Percentiles rank a stretch among this genome's conserved stretches.
phyloP scores from a whole-genome alignment of 2,329 filamentous ascomycete genomes.

The Xylaria sp. region DNA sequence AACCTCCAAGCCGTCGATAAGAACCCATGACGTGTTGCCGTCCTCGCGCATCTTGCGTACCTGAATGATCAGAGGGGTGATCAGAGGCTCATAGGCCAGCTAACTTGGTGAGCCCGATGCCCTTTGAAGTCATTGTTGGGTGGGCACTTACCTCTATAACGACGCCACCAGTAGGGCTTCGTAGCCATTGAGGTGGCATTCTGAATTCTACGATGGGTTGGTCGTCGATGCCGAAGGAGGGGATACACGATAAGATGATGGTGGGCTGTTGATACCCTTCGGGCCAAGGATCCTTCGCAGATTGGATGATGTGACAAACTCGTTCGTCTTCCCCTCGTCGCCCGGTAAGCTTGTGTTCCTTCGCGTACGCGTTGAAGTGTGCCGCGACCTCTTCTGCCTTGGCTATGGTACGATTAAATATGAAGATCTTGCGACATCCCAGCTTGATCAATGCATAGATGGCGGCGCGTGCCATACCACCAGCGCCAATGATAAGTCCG shows the following conservation, averaged over 20 bases:
- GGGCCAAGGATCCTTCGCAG: conserved; percentile 71
- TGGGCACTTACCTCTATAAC: conserved; percentile 66
- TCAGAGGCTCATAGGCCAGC: conserved; percentile 75
- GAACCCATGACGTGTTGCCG: conserved; percentile 70
- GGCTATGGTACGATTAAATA: conserved; percentile 72
- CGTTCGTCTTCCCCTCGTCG: conserved; percentile 51
- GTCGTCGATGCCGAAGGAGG: conserved; percentile 69
- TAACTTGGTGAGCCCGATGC: conserved; percentile 40
- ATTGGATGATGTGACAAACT: conserved; percentile 65
- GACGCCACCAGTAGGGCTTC: conserved; percentile 76
- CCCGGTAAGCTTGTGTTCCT: conserved; percentile 46
- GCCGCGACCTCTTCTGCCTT: conserved; percentile 70
- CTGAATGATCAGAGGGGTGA: conserved; percentile 75
- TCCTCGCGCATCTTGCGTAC: conserved; percentile 63
- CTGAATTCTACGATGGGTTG: conserved; percentile 73
- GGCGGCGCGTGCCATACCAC: conserved; percentile 78
- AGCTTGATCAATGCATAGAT: conserved; percentile 78
- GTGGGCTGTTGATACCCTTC: conserved; percentile 69
- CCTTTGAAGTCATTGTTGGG: not conserved
- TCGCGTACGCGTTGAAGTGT: conserved; percentile 70
- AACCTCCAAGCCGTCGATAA: conserved; percentile 77
- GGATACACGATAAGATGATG: conserved; percentile 77
- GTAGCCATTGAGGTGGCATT: conserved; percentile 74
- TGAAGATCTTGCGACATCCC: conserved; percentile 76
- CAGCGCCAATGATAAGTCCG: conserved; percentile 68